Evolutionary conservation across 495 filamentous ascomycete species (phyloP).

Genomic region (Aspergillus sparsus): DNA sequence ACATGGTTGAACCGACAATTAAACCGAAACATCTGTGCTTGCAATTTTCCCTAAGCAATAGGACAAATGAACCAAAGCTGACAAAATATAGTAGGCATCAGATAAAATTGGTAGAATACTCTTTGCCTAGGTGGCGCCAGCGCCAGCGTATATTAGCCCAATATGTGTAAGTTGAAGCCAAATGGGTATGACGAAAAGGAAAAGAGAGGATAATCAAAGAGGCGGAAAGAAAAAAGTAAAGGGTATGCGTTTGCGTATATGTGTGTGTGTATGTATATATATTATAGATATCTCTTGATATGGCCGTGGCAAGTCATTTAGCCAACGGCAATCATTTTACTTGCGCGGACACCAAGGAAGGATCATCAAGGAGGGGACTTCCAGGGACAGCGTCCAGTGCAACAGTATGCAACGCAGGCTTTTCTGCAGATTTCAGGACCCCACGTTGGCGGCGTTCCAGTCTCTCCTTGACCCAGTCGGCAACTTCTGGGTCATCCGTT

Average conservation of each 20-base stretch:
- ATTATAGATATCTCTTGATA: conserved; percentile 11
- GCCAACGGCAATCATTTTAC: conserved; percentile 2
- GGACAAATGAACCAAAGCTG: conserved; percentile 11
- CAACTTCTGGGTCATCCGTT: conserved; percentile 74
- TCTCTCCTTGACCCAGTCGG: conserved; percentile 78
- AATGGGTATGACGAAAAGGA: conserved; percentile 15
- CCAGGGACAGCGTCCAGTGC: conserved; percentile 63
- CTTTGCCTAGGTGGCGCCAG: conserved; percentile 18
- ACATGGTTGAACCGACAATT: neutral
- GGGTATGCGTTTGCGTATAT: neutral
- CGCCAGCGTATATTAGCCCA: conserved; percentile 16
- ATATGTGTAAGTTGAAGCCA: conserved; percentile 10
- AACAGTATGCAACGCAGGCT: conserved; percentile 78
- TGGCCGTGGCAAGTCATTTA: neutral
- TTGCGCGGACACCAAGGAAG: conserved; percentile 17
- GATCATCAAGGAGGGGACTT: conserved; percentile 37
- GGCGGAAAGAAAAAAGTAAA: neutral
- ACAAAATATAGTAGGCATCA: conserved; percentile 7
- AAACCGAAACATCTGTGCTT: neutral
- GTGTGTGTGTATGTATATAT: conserved; percentile 5
- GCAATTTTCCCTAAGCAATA: neutral
- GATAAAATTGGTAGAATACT: neutral
- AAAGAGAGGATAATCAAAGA: neutral
- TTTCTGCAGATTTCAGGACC: conserved; percentile 45
- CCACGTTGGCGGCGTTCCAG: conserved; percentile 61